Conservation (phyloP, 805 yeast species). For the Saturnispora saitoi region DNA sequence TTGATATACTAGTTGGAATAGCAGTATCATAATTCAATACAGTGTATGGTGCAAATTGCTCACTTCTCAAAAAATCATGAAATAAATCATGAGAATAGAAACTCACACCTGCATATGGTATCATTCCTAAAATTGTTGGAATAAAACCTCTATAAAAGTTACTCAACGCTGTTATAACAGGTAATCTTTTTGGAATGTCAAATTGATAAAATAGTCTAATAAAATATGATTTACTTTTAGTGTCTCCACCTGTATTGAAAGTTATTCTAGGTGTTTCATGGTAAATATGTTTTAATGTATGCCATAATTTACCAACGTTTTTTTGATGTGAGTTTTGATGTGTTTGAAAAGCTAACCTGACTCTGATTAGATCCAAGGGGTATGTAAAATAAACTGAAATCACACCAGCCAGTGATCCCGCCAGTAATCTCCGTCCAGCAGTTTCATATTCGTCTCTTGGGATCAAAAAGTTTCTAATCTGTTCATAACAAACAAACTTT, state of each 20-base stretch:
- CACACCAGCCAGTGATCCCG: constrained; percentile 89
- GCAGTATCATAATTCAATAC: constrained; percentile 24
- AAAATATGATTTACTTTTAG: constrained; percentile 23
- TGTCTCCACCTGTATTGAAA: constrained; percentile 23
- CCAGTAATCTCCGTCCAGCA: constrained; percentile 65
- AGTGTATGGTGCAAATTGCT: constrained; percentile 44
- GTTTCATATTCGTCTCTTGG: constrained; percentile 73
- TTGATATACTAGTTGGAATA: constrained; percentile 8
- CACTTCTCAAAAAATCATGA: constrained; percentile 78
- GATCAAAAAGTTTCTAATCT: constrained; percentile 69
- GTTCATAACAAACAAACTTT: constrained; percentile 94
- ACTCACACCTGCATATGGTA: constrained; percentile 97
- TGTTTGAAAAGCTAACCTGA: constrained; percentile 86
- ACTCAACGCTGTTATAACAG: constrained; percentile 30
- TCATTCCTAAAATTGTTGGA: constrained; percentile 91
- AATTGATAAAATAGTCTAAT: constrained; percentile 24
- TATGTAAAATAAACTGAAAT: constrained; percentile 82
- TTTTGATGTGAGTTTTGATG: constrained; percentile 23
- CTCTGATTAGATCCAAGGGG: constrained; percentile 86
- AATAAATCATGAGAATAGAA: constrained; percentile 88
- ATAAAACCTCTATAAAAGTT: constrained; percentile 92
- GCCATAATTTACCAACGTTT: constrained; percentile 27
- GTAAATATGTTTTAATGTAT: constrained; percentile 25
- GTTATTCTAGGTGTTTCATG: constrained; percentile 27
- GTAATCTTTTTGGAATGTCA: constrained; percentile 16